Conservation (phyloP, 768 basidiomycete species). For the Terana coerulea region DNA sequence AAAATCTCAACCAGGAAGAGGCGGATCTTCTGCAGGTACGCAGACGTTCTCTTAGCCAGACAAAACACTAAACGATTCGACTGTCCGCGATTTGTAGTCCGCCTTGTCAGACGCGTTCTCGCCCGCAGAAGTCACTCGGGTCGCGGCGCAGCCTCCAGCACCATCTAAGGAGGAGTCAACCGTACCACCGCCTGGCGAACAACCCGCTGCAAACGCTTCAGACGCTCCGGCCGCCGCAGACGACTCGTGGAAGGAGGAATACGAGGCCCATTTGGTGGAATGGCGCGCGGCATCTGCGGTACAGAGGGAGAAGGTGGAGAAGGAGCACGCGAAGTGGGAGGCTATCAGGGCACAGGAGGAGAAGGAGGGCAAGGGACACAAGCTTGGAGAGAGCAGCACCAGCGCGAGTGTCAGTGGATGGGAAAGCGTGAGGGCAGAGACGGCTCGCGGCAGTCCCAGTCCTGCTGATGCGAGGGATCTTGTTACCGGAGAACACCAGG, state of each 20-base stretch:
- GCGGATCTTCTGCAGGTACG: slow-evolving; percentile 27
- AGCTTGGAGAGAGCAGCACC: slow-evolving; percentile 24
- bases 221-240: slow-evolving; percentile 11
- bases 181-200: background rate
- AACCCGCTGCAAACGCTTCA: background rate
- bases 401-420: slow-evolving; percentile 26
- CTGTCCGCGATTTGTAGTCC: slow-evolving; percentile 14
- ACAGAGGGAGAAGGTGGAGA: slow-evolving; percentile 72
- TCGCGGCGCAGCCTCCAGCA: slow-evolving; percentile 15
- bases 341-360: slow-evolving; percentile 53
- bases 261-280: slow-evolving; percentile 60
- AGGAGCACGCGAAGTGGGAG: slow-evolving; percentile 71
- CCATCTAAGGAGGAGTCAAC: slow-evolving; percentile 5
- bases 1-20: slow-evolving; percentile 22
- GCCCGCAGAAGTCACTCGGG: slow-evolving; percentile 20
- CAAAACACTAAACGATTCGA: background rate
- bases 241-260: slow-evolving; percentile 57
- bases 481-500: slow-evolving; percentile 33
- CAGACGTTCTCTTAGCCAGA: background rate
- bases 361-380: slow-evolving; percentile 13
- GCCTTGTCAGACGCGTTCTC: slow-evolving; percentile 28
- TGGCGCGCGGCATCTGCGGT: slow-evolving; percentile 75
- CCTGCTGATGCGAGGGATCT: slow-evolving; percentile 38
- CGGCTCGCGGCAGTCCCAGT: slow-evolving; percentile 27
- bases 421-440: slow-evolving; percentile 30